These are phyloP conservation scores for Penicillium sp. DNA, from an alignment of 2,329 filamentous ascomycete genomes.

Conservation along the genomic window DNA sequence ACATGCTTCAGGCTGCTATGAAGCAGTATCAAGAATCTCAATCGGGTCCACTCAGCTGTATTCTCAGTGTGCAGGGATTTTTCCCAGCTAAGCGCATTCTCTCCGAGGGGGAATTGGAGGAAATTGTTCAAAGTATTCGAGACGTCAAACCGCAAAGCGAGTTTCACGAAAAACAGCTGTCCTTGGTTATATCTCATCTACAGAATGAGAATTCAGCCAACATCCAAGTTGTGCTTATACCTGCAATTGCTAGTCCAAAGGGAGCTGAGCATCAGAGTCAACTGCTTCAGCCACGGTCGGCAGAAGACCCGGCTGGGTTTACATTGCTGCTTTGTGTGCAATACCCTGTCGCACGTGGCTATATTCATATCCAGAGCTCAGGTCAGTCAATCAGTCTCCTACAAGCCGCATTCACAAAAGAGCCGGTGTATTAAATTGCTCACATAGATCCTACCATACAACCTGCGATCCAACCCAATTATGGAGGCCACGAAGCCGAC, in stretches of 20 bases:
- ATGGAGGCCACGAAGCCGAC: constrained; percentile 19
- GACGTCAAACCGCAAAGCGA: constrained; percentile 13
- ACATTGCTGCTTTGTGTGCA: constrained; percentile 17
- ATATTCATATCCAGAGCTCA: constrained; percentile 19
- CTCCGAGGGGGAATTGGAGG: constrained; percentile 12
- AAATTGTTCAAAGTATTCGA: constrained; percentile 15
- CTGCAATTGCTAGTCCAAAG: constrained; percentile 1
- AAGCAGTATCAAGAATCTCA: constrained; percentile 12
- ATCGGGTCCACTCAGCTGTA: constrained; percentile 6
- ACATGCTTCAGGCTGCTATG: not conserved
- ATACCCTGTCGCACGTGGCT: constrained; percentile 25
- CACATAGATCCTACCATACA: constrained; percentile 15
- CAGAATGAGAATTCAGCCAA: constrained; percentile 18
- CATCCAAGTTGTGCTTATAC: constrained; percentile 12
- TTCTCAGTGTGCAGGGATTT: constrained; percentile 16
- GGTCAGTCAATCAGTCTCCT: constrained; percentile 1
- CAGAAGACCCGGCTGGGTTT: constrained; percentile 11
- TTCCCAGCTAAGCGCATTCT: constrained; percentile 15
- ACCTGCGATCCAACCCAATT: constrained; percentile 21
- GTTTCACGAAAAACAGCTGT: constrained; percentile 17
- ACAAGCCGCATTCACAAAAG: not conserved
- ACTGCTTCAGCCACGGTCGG: constrained; percentile 1
- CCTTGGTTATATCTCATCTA: constrained; percentile 10
- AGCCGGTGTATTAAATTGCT: too few relatives aligned
- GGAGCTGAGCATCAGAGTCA: constrained; percentile 15